Evolutionary conservation across 2,329 filamentous ascomycete species (phyloP).

Genomic region (Claviceps quebecensis): DNA sequence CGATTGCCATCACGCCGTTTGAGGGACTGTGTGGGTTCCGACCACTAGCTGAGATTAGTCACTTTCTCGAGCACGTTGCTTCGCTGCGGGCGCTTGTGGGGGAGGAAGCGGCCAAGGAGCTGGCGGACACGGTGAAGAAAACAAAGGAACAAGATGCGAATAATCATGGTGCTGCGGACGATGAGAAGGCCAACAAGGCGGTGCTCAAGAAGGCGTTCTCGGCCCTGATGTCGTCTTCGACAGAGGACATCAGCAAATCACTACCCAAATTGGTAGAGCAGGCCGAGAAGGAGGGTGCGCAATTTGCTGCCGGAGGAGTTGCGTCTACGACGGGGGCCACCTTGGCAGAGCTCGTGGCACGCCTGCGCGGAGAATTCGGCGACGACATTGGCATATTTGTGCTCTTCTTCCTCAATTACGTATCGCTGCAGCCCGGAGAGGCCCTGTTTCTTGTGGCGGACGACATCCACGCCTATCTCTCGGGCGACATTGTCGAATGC

Average conservation of each 20-base stretch:
- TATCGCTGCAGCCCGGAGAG: constrained; percentile 75
- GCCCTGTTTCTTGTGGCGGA: constrained; percentile 93
- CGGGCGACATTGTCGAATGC: constrained; percentile 93
- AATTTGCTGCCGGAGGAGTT: constrained; percentile 64
- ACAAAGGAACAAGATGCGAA: constrained; percentile 11
- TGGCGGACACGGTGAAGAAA: constrained; percentile 32
- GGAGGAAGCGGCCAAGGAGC: constrained; percentile 43
- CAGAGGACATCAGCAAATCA: constrained; percentile 39
- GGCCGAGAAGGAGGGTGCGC: constrained; percentile 51
- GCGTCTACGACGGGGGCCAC: constrained; percentile 53
- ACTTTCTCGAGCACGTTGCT: constrained; percentile 53
- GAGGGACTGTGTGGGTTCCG: constrained; percentile 94
- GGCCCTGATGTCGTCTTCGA: constrained; percentile 64
- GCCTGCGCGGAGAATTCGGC: constrained; percentile 74
- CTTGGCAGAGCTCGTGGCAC: constrained; percentile 61
- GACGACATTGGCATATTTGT: constrained; percentile 87
- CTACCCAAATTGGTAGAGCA: constrained; percentile 56
- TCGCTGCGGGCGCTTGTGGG: constrained; percentile 55
- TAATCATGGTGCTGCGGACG: constrained; percentile 16
- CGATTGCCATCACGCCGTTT: constrained; percentile 91
- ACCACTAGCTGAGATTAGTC: constrained; percentile 69
- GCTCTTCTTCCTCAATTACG: constrained; percentile 93
- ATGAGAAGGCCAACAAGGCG: constrained; percentile 54
- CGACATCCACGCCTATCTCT: constrained; percentile 92
- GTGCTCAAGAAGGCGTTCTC: constrained; percentile 64